Evolutionary conservation across 2,329 filamentous ascomycete species (phyloP), one percentile per base, ranked within the genome.

Genomic region (Ceratocystis ficicola): DNA sequence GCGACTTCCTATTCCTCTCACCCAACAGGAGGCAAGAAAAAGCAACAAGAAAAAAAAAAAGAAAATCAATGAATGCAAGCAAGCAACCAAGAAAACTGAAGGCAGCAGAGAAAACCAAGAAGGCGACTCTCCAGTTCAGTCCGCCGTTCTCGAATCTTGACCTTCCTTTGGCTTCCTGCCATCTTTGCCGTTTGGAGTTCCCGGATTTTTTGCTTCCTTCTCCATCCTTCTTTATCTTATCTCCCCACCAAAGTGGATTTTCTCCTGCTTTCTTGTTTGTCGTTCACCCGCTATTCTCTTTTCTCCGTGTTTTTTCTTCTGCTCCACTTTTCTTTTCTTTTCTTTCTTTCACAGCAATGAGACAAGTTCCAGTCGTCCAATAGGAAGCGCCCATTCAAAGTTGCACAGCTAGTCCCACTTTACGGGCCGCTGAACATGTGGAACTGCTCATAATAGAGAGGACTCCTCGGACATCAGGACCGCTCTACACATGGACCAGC

Each of bases 201-300:
- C 36, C 59, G 59, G 32, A 44, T 41, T 28, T 41, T 44, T 44
- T 17, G 59, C 59, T 62, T 62, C 59, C 59, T 62, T 62, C 32
- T 44, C 59, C 32, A 41, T 62, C 59, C 52, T 59, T 59, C 28
- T 28, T 59, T 59, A 59, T 59, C 55, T 59, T 59, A 59, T 59
- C 55, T 36, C 28, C 55, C 55, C 55, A 59, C 55, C 30, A 30
- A 59, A 36, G 55, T 59, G 55, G 55, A 20, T 59, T n/a, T 59
- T 36, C 55, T 36, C 55, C 10, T 8, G 15, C 7, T 30, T 36
- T 30, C 55, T 15, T 59, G 55, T 59, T 59, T 59, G 55, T 36
- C 55, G 32, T 59, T 59, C 55, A 36, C 55, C 28, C 30, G 28
- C 55, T 59, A 20, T 10, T 30, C 55, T 36, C 55, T 36, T 59